Evolutionary conservation across 2,329 filamentous ascomycete species (phyloP), one percentile per base, ranked within the genome.

Genomic region (Diaporthe amygdali): DNA sequence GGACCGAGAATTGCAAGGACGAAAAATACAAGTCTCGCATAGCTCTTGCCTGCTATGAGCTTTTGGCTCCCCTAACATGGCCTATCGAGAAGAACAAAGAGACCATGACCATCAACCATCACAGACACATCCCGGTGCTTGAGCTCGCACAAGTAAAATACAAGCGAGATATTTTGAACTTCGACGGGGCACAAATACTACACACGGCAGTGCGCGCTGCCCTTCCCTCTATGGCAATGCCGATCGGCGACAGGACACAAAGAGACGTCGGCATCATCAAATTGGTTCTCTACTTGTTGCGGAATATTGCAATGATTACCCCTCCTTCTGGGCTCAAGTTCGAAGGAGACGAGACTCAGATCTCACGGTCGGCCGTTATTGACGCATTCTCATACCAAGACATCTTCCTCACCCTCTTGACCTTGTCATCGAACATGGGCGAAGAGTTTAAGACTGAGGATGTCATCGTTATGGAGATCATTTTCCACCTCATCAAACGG

Each of bases 41-140:
- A 74, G 93, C 94, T 3, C 85, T 98, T 75, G 93, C 94, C 69
- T 97, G 94, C 82, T 87, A 97, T 81, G 96, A 99, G 82, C 85
- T 99, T 59, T 88, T 99, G 78, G 94, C 97, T 1, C 95, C 95
- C 5, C 84, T 99, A 77, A 99, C 96, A 22, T 98, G 96, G 96
- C 96, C 96, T 0, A 87, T 97, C 77, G 94, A 97, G 73, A 89
- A 91, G 75, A 91, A 95, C 72, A 87, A 90, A 73, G 91, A 93
- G 71, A 89, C 93, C 77, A 96, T 96, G 89, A 98, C 95, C 5
- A 86, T 95, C 76, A 98, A 99, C 79, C 94, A 98, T 80, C 93
- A 97, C 79, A 90, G 94, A 70, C 96, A 99, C 82, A 89, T 95
- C 49, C 95, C 96, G 1, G 96, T 96, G 69, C 87, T 99, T 25